Evolutionary conservation across 1,284 basidiomycete genomes (phyloP), one percentile per base, ranked within the genome.

Genomic region (Laetiporus sulphureus): DNA sequence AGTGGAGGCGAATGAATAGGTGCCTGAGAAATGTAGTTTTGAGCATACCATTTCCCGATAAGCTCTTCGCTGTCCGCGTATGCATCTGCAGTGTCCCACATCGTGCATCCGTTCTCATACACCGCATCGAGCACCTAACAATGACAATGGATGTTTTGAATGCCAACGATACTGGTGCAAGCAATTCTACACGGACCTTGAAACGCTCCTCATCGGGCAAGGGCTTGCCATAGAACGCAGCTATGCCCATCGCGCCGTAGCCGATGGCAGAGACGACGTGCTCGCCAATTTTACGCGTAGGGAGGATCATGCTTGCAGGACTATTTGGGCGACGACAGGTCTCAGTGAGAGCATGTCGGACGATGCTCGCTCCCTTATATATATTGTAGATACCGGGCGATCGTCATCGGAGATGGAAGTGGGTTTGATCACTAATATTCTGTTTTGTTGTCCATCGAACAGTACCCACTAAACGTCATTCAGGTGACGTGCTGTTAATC

Each of bases 201-300:
- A 71, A 58, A 3, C 70, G 61, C 39, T 69, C 64, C 44, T 71
- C 69, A 31, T 73, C 69, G 0, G 62, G 34, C 3, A 56, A 56
- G 1, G 49, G 42, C 3, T 35, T 41, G 20, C 23, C 33, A 25
- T 41, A 41, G 33, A 27, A 35, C 5, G 40, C 40, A 18, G 41
- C 36, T 4, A 38, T 11, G 10, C 34, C 36, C 35, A 42, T 42
- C 23, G 22, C 16, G 20, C 34, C 35, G 21, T 38, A 42, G 12
- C 36, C 41, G 19, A 38, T 32, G 21, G 41, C 41, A 20, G 23
- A 24, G 38, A 32, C 38, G 27, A 5, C 5, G 16, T 16, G 20
- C 12, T 37, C 22, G 13, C 36, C 36, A 23, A 37, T 24, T 23
- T 37, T 37, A 15, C 36, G 36, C 5, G 19, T 21, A 10, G 36